Percentiles rank a stretch among this genome's conserved stretches.
These are phyloP conservation scores for Annulohypoxylon stygium DNA, from an alignment of 495 filamentous ascomycete species.

Conservation along the genomic window DNA sequence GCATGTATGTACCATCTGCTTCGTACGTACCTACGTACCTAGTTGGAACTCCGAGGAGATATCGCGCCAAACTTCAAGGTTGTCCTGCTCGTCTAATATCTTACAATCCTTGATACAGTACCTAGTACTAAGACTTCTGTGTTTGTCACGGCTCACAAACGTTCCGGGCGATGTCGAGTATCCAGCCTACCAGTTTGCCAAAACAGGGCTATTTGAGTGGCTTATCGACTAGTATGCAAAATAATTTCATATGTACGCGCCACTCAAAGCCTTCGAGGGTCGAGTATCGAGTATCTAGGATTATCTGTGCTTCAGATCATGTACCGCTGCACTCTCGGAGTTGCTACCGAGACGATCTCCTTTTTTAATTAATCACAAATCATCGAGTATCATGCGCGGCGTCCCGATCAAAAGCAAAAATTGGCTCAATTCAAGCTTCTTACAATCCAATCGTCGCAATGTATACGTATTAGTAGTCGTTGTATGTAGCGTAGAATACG, in stretches of 20 bases:
- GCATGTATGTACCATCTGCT: neutral
- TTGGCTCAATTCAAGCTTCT: conserved; percentile 27
- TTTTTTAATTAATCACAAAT: conserved; percentile 17
- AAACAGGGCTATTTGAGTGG: conserved; percentile 10
- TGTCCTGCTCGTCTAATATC: neutral
- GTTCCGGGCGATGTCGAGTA: neutral
- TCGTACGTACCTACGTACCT: neutral
- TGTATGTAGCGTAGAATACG: neutral
- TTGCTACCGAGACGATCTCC: conserved; percentile 36
- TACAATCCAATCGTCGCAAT: neutral
- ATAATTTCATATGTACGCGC: neutral
- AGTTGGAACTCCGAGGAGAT: conserved; percentile 2
- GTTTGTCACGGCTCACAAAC: neutral
- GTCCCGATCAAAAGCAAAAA: conserved; percentile 21
- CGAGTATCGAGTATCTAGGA: conserved; percentile 20
- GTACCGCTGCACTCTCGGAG: conserved; percentile 30
- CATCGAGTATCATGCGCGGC: neutral
- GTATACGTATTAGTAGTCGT: neutral
- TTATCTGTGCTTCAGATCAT: conserved; percentile 31
- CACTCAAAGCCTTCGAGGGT: conserved; percentile 18
- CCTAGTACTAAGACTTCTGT: neutral
- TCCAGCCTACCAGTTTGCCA: neutral
- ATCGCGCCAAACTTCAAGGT: neutral
- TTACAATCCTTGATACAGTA: conserved; percentile 1
- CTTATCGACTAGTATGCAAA: conserved; percentile 13